Base-by-base conservation (phyloP, 2,329 filamentous ascomycete genomes). In the Coleophoma crateriformis region DNA sequence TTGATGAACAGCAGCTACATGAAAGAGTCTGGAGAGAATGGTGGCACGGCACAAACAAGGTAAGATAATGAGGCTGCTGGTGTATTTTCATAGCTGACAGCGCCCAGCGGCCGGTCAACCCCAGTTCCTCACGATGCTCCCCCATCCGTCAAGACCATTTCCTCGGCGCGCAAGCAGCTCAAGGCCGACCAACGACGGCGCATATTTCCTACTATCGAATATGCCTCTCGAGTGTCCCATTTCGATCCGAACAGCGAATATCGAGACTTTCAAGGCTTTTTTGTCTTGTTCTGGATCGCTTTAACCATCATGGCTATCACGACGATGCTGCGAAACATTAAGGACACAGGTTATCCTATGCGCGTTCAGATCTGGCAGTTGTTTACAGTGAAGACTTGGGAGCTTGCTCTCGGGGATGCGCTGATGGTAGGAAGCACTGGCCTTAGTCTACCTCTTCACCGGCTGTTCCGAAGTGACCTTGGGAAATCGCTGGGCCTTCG, bases 241-340 rank as follows among this genome's bases (percentile, higher is more conserved):
- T 96, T 99, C 66, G 94, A 99, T 64, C 90, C 91, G 0, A 79
- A 82, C 45, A 95, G 88, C 68, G 90, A 96, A 62, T 91, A 97
- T 67, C 84, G 84, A 62, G 90, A 99, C 69, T 99, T 99, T 67
- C 84, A 90, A 61, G 94, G 94, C 64, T 99, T 99, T 78, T 99
- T 96, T 72, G 89, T 94, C 48, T 80, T 99, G 35, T 99, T 99
- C 72, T 99, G 94, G 94, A 92, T 99, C 57, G 90, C 90, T 10
- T 76, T 99, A 52, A 89, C 88, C 58, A 95, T 99, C 68, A 96
- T 99, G 91, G 90, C 91, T 61, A 85, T 96, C 54, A 97, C 92
- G 3, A 88, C 88, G n/a, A 89, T 90, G 75, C 71, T 96, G 62
- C 84, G 92, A 61, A 97, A 96, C 67, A 82, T 94, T 64, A 95